Evolutionary conservation across 805 yeast species (phyloP).

Genomic region (Candida peoriensis): DNA sequence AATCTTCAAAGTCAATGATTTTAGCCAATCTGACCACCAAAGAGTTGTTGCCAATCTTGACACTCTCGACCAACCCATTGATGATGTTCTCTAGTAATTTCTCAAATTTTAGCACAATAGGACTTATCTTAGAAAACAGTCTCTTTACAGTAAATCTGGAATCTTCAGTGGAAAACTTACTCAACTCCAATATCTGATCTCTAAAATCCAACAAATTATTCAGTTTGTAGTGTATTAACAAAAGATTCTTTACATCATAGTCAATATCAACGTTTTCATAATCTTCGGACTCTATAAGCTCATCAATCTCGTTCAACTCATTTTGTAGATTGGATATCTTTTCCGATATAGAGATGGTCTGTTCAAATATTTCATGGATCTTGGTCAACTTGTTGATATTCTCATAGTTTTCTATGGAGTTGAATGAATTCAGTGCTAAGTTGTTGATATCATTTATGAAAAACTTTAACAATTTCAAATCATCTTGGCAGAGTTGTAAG

Average conservation of each 20-base stretch:
- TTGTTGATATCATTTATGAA: slow-evolving; percentile 39
- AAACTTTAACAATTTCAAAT: slow-evolving; percentile 46
- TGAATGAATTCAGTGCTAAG: slow-evolving; percentile 49
- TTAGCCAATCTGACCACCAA: slow-evolving; percentile 69
- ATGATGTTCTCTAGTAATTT: slow-evolving; percentile 59
- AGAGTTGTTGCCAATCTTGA: slow-evolving; percentile 62
- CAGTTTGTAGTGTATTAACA: slow-evolving; percentile 65
- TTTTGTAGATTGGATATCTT: slow-evolving; percentile 54
- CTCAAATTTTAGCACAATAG: slow-evolving; percentile 55
- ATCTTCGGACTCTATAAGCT: slow-evolving; percentile 44
- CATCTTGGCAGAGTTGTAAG: slow-evolving; percentile 35
- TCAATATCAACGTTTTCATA: slow-evolving; percentile 36
- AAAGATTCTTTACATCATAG: slow-evolving; percentile 46
- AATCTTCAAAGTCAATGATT: slow-evolving; percentile 73
- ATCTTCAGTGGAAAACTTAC: slow-evolving; percentile 53
- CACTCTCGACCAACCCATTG: slow-evolving; percentile 64
- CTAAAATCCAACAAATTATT: slow-evolving; percentile 70
- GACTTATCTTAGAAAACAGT: slow-evolving; percentile 39
- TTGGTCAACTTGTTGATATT: slow-evolving; percentile 62
- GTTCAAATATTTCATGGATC: slow-evolving; percentile 66
- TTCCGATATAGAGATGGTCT: slow-evolving; percentile 58
- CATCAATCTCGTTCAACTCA: slow-evolving; percentile 45
- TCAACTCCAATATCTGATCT: slow-evolving; percentile 64
- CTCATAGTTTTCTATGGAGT: slow-evolving; percentile 61
- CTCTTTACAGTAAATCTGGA: slow-evolving; percentile 59